These are phyloP conservation scores for Graphilbum sp. DNA, from an alignment of 2,329 filamentous ascomycete genomes.

Conservation along the genomic window DNA sequence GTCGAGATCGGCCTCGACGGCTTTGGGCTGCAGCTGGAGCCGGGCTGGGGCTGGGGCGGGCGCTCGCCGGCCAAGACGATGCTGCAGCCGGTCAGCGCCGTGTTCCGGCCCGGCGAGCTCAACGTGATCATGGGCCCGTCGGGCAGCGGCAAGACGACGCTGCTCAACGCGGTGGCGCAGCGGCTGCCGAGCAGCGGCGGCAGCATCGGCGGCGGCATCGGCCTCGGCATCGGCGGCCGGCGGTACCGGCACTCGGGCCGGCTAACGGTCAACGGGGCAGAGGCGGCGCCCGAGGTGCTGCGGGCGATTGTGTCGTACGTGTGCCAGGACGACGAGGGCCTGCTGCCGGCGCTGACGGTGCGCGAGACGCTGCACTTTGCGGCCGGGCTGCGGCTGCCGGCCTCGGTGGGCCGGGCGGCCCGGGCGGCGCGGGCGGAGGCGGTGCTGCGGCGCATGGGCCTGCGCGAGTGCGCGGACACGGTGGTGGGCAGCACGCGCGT, in stretches of 20 bases:
- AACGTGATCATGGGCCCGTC: slow-evolving; percentile 84
- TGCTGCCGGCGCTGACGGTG: slow-evolving; percentile 68
- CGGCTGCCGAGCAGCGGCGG: slow-evolving; percentile 35
- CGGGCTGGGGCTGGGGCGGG: slow-evolving; percentile 65
- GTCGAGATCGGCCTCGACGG: slow-evolving; percentile 59
- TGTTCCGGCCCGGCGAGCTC: slow-evolving; percentile 81
- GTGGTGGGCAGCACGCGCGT: slow-evolving; percentile 77
- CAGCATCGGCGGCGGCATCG: too few relatives aligned
- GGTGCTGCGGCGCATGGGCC: slow-evolving; percentile 77
- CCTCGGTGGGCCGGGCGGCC: slow-evolving; percentile 30
- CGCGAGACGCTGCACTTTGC: slow-evolving; percentile 72
- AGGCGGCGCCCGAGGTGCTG: slow-evolving; percentile 65
- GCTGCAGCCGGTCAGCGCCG: slow-evolving; percentile 73
- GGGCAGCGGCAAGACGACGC: slow-evolving; percentile 80
- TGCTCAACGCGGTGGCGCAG: slow-evolving; percentile 72
- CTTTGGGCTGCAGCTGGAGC: slow-evolving; percentile 51
- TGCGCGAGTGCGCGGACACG: slow-evolving; percentile 79
- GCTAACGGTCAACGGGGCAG: slow-evolving; percentile 50
- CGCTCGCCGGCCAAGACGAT: slow-evolving; percentile 41
- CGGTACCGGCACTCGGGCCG: slow-evolving; percentile 66
- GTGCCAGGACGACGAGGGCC: slow-evolving; percentile 86
- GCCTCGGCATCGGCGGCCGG: slow-evolving; percentile 20
- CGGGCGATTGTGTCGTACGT: slow-evolving; percentile 85
- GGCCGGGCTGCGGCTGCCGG: slow-evolving; percentile 45
- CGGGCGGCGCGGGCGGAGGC: slow-evolving; percentile 81